phyloP scores from a whole-genome alignment of 1,284 basidiomycete species.

The Ceratobasidium sp. region DNA sequence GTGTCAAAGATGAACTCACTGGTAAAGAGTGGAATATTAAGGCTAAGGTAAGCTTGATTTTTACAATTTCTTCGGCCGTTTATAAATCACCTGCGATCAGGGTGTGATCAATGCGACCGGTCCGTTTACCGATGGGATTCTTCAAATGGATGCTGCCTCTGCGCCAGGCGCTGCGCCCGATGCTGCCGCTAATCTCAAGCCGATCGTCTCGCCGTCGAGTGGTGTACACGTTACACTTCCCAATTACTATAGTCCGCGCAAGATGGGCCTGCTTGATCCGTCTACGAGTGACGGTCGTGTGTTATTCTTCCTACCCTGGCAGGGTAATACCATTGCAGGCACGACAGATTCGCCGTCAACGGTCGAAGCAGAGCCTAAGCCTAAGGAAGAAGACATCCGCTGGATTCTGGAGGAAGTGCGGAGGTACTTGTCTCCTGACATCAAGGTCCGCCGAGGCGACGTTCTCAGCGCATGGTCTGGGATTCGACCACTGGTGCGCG shows the following conservation, averaged over 20 bases:
- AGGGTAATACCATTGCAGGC: conserved; percentile 96
- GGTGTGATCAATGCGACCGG: conserved; percentile 98
- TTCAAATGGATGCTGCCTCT: conserved; percentile 70
- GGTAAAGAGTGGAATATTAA: conserved; percentile 86
- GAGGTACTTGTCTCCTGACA: conserved; percentile 90
- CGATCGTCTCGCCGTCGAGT: conserved; percentile 92
- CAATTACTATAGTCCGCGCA: conserved; percentile 95
- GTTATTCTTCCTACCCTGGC: conserved; percentile 99
- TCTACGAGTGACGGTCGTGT: conserved; percentile 96
- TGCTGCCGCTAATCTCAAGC: conserved; percentile 80
- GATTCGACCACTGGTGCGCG: conserved; percentile 88
- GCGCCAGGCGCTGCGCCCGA: conserved; percentile 25
- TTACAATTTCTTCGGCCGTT: conserved; percentile 19
- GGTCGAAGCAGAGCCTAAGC: conserved; percentile 84
- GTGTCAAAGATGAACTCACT: conserved; percentile 85
- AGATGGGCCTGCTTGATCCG: conserved; percentile 96
- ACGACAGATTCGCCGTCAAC: conserved; percentile 91
- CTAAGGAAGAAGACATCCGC: conserved; percentile 93
- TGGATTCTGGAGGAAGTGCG: conserved; percentile 96
- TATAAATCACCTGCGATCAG: conserved; percentile 56
- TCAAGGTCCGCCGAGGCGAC: conserved; percentile 95
- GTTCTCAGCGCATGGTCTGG: conserved; percentile 97
- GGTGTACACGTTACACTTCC: conserved; percentile 98
- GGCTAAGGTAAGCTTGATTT: conserved; percentile 71
- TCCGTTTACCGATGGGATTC: conserved; percentile 90